phyloP scores from a whole-genome alignment of 805 yeast species.

The Wickerhamomyces rabaulensis region DNA sequence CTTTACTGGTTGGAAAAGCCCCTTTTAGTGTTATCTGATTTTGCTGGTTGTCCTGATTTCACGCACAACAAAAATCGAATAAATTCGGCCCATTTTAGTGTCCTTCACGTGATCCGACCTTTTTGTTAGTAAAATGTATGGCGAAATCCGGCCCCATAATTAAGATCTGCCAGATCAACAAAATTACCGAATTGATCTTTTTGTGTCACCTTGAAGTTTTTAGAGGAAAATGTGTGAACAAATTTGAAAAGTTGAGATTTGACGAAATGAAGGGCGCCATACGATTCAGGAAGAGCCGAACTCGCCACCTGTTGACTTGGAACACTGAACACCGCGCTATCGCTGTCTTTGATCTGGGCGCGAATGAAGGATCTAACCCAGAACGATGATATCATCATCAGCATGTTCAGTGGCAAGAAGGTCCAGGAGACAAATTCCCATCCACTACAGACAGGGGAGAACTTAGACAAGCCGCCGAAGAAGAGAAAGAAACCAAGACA shows the following conservation, averaged over 20 bases:
- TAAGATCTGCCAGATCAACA: background rate
- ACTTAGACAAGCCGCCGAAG: background rate
- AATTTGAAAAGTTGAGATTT: background rate
- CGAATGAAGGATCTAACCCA: background rate
- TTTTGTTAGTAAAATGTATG: background rate
- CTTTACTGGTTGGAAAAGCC: background rate
- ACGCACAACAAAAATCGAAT: too few species aligned
- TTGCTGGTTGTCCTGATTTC: too few species aligned
- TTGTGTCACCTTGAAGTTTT: background rate
- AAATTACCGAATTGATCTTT: too few species aligned
- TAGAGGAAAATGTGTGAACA: background rate
- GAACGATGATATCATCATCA: conserved; percentile 5
- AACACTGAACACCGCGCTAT: too few species aligned
- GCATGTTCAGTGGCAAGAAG: conserved; percentile 6
- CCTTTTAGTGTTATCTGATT: background rate
- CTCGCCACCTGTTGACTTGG: too few species aligned
- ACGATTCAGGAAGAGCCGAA: too few species aligned
- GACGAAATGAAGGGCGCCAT: background rate
- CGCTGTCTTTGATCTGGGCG: background rate
- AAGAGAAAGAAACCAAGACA: background rate
- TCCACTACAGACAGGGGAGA: background rate
- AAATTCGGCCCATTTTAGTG: too few species aligned
- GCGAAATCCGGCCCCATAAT: background rate
- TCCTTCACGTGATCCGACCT: background rate
- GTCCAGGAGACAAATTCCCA: background rate